Percentiles rank a stretch among this genome's conserved stretches.
Conservation (phyloP, 2,329 filamentous ascomycete species). For the Monosporascus sp. region DNA sequence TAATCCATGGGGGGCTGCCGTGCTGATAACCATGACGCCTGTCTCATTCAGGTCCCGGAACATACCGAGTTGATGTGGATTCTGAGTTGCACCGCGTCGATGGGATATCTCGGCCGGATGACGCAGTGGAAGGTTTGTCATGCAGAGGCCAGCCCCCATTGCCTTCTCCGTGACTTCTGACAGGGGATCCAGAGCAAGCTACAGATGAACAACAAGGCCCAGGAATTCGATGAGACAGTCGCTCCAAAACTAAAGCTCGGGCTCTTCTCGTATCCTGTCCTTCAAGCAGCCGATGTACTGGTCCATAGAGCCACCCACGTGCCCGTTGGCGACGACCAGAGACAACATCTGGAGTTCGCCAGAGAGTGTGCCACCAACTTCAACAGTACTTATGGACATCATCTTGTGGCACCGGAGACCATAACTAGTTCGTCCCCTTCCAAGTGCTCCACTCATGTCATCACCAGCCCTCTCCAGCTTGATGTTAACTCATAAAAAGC, state of each 20-base stretch:
- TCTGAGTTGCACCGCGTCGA: slow-evolving; percentile 82
- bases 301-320: slow-evolving; percentile 90
- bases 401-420: slow-evolving; percentile 62
- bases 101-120: slow-evolving; percentile 96
- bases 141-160: neutral
- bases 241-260: slow-evolving; percentile 67
- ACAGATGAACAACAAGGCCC: slow-evolving; percentile 54
- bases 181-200: slow-evolving; percentile 61
- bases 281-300: slow-evolving; percentile 91
- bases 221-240: slow-evolving; percentile 53
- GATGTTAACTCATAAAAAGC: slow-evolving; percentile 38
- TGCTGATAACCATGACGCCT: no score
- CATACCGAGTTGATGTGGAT: slow-evolving; percentile 98
- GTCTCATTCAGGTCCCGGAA: slow-evolving; percentile 53
- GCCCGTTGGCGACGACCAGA: slow-evolving; percentile 93
- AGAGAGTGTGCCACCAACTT: slow-evolving; percentile 83
- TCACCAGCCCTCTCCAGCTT: no score
- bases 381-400: slow-evolving; percentile 62
- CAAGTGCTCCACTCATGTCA: no score
- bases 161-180: neutral
- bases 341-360: slow-evolving; percentile 89
- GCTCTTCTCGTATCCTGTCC: slow-evolving; percentile 90
- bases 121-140: slow-evolving; percentile 88
- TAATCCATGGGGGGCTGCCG: no score
- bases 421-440: slow-evolving; percentile 53